These are phyloP conservation scores for Schizonepeta tenuifolia DNA, from an alignment of 257 asterid species.

Conservation along the genomic window DNA sequence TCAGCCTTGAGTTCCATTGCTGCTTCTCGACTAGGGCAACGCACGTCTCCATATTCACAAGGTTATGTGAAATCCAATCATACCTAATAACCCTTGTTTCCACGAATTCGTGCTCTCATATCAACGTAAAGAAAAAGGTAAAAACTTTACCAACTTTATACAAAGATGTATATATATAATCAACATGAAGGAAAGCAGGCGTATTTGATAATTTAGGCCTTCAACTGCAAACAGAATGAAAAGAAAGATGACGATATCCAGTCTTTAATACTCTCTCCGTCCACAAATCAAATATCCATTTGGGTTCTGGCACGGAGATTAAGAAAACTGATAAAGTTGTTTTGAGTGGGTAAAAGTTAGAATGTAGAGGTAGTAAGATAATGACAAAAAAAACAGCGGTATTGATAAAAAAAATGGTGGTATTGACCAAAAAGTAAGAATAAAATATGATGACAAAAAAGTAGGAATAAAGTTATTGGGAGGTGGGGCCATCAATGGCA, in stretches of 20 bases:
- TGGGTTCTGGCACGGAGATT: no score
- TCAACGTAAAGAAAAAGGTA: constrained; percentile 58
- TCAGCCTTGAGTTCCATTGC: constrained; percentile 2
- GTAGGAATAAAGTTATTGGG: no score
- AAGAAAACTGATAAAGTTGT: no score
- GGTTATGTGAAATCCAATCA: constrained; percentile 10
- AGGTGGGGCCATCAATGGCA: no score
- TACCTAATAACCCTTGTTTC: constrained; percentile 85
- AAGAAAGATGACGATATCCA: constrained; percentile 4
- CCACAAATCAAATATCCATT: no score
- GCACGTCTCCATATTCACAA: background rate
- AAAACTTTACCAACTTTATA: background rate
- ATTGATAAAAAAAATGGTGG: no score
- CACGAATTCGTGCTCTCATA: constrained; percentile 96
- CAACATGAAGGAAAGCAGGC: background rate
- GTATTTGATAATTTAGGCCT: background rate
- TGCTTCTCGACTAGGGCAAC: background rate
- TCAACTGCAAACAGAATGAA: background rate
- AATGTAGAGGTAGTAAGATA: no score
- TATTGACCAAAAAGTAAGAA: no score
- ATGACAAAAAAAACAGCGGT: no score
- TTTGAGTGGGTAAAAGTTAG: no score
- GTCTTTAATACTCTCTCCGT: background rate
- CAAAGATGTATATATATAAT: no score
- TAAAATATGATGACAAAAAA: no score